Base-by-base conservation (phyloP, 2,329 filamentous ascomycete species). In the Dissoconium aciculare region DNA sequence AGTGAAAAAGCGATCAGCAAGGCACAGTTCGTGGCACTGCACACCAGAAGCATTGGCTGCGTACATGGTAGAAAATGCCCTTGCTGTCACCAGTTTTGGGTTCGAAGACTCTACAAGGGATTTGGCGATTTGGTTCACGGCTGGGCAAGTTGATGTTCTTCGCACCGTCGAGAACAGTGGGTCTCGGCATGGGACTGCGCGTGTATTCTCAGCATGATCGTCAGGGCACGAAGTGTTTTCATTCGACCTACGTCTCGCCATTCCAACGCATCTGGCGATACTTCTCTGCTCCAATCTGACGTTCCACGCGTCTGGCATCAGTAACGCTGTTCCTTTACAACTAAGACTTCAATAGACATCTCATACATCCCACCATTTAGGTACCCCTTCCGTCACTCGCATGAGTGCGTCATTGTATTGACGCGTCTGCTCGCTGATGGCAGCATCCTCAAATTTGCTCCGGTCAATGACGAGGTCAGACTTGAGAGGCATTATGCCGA, bases 241-340 rank as follows among this genome's bases (percentile, higher is more conserved):
- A 5, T 4, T 26, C 11, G 14, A 27, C 26, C 37, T 32, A 2
- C 0, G 65, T 69, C 41, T 72, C 61, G 23, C 67, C 68, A 13
- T 59, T 58, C 52, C 57, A 60, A 10, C 62, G 54, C 59, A 71
- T 65, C 39, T 65, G 54, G 3, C 69, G 60, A 43, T 69, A 72
- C 41, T 59, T 62, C 10, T 56, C 53, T 5, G 66, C 64, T 5
- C 68, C 68, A 21, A 69, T 58, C 59, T 67, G 32, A 35, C 34
- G 14, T 30, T 15, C 16, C n/a, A 26, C 12, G 6, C 6, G 6
- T 26, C 10, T 11, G n/a, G 2, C 11, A 12, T 6, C 3, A n/a
- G n/a, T n/a, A n/a, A n/a, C n/a, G n/a, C n/a, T n/a, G n/a, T n/a
- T 14, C 4, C 10, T 12, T 4, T 11, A 14, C 15, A 17, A 17